These are phyloP conservation scores for Asclepias syriaca DNA, from an alignment of 257 asterid species.

Conservation along the genomic window DNA sequence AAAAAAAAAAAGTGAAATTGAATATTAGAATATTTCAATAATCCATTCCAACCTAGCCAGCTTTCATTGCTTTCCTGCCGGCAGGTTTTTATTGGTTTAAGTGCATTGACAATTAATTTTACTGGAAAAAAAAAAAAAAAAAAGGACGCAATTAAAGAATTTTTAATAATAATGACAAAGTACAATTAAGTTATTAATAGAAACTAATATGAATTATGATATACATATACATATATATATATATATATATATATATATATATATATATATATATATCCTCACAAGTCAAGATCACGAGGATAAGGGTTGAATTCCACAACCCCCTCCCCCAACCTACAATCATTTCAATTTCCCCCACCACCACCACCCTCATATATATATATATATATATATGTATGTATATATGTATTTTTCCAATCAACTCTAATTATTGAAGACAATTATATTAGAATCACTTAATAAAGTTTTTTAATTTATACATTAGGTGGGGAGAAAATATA, in stretches of 20 bases:
- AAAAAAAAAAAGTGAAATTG: too few species aligned
- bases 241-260: too few species aligned
- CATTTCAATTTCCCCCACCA: neutral
- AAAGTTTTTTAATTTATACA: too few species aligned
- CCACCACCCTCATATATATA: neutral
- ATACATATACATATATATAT: neutral
- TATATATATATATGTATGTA: too few species aligned
- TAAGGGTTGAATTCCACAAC: neutral
- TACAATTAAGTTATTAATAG: neutral
- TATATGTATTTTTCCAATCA: too few species aligned
- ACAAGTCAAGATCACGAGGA: neutral
- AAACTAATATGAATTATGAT: neutral
- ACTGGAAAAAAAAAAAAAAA: neutral
- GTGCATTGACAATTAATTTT: neutral
- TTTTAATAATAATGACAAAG: neutral
- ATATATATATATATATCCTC: neutral
- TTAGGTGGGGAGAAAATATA: too few species aligned
- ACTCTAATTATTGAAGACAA: too few species aligned
- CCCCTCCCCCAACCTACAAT: neutral
- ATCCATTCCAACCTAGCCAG: neutral
- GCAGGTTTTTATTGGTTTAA: neutral
- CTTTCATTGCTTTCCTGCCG: too few species aligned
- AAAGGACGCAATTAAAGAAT: too few species aligned
- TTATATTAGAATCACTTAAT: too few species aligned
- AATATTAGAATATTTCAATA: too few species aligned